Evolutionary conservation across 352 stramenopile species (phyloP).

Genomic region (Globisporangium viniferum): DNA sequence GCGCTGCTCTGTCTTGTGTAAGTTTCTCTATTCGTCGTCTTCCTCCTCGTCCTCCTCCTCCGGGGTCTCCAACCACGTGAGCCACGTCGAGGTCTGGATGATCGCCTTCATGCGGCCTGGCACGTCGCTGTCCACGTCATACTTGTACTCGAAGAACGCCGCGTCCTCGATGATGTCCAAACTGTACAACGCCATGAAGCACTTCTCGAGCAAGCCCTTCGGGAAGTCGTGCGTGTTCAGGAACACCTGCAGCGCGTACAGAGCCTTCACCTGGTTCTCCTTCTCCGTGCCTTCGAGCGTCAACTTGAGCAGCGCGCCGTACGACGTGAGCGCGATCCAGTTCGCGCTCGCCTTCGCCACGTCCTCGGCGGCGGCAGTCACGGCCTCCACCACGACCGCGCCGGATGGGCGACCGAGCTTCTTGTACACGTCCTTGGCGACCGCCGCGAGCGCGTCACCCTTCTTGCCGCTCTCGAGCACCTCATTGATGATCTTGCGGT

Average conservation of each 20-base stretch:
- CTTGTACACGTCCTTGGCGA: slow-evolving; percentile 54
- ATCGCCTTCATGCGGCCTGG: slow-evolving; percentile 82
- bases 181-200: slow-evolving; percentile 84
- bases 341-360: slow-evolving; percentile 78
- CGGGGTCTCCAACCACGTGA: slow-evolving; percentile 80
- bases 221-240: slow-evolving; percentile 71
- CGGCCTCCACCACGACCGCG: slow-evolving; percentile 52
- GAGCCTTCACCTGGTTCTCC: slow-evolving; percentile 63
- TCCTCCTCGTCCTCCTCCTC: slow-evolving; percentile 73
- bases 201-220: slow-evolving; percentile 79
- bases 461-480: slow-evolving; percentile 63
- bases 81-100: slow-evolving; percentile 75
- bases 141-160: slow-evolving; percentile 87
- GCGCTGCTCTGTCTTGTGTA: neutral
- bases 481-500: slow-evolving; percentile 55
- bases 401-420: slow-evolving; percentile 40
- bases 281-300: slow-evolving; percentile 46
- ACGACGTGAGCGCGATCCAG: slow-evolving; percentile 64
- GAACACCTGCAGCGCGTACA: slow-evolving; percentile 78
- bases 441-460: slow-evolving; percentile 50
- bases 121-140: slow-evolving; percentile 70
- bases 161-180: slow-evolving; percentile 78
- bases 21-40: slow-evolving; percentile 65
- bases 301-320: slow-evolving; percentile 62
- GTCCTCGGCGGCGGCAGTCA: slow-evolving; percentile 49